Base-by-base conservation (phyloP, 2,329 filamentous ascomycete species). In the Ascochyta pisi region DNA sequence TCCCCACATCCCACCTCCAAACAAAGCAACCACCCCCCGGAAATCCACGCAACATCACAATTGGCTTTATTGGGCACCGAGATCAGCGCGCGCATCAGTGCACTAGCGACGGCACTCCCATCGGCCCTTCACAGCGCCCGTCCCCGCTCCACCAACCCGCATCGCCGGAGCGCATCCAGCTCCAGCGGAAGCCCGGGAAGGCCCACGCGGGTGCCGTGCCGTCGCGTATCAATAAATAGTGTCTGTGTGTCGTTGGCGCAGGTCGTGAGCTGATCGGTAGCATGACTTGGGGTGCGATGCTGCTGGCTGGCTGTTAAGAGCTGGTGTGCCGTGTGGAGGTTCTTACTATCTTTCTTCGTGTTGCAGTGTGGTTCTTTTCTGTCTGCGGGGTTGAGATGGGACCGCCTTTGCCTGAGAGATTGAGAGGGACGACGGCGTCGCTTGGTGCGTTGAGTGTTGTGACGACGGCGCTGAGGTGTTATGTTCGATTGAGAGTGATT, bases 401-500 rank as follows among this genome's bases (percentile, higher is more conserved):
- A 16, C 49, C 47, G 15, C 38, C 46, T 13, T 40, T 58, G 34
- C 58, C 58, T 8, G 33, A 61, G 37, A 48, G 45, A 50, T 16
- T 61, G 13, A 39, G 37, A 19, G 53, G 31, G 16, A 47, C 51
- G 10, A 43, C 42, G 19, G 55, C 51, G 9, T 43, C 53, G 24
- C 37, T 61, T 10, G 51, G 58, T 22, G 55, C 51, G 5, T 41
- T 61, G 16, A 54, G 50, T 54, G 53, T 62, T 6, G n/a, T 61
- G 8, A 54, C 63, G n/a, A 60, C 55, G 3, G 39, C 41, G 2
- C 29, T 65, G 33, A 35, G 61, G 29, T 59, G 59, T 31, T 64
- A 58, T 41, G 61, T 62, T 3, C 45, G 63, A 6, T 13, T 60
- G 5, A 38, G 44, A 15, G 34, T 64, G 2, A 47, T 63, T 9